Percentiles rank a stretch among this genome's conserved stretches.
Conservation (phyloP, 1,284 basidiomycete genomes). For the Ganoderma meredithae region DNA sequence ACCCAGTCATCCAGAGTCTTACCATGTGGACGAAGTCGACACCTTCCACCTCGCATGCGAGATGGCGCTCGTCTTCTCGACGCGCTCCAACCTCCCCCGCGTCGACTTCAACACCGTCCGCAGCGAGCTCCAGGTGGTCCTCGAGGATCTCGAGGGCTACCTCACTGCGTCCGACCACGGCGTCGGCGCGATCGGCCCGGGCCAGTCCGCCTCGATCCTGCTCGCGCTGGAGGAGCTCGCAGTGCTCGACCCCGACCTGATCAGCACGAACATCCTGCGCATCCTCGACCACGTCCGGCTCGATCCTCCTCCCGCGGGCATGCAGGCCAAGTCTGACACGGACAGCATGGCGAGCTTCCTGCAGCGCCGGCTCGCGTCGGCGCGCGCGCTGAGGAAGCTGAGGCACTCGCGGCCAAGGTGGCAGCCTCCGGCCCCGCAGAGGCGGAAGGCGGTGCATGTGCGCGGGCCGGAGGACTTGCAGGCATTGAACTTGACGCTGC, state of each 20-base stretch:
- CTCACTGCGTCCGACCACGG: constrained; percentile 13
- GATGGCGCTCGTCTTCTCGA: constrained; percentile 27
- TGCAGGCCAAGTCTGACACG: not conserved
- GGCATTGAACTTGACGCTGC: constrained; percentile 14
- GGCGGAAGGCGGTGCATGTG: constrained; percentile 17
- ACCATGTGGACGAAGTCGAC: constrained; percentile 15
- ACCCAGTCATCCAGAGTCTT: constrained; percentile 19
- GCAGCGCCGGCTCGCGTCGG: constrained; percentile 20
- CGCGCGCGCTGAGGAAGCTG: constrained; percentile 19
- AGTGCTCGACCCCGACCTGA: constrained; percentile 18
- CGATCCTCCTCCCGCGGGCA: not conserved
- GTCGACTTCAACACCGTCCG: constrained; percentile 22
- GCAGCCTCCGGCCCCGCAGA: constrained; percentile 7
- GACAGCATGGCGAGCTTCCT: constrained; percentile 16
- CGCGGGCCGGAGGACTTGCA: not conserved
- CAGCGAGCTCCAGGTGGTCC: constrained; percentile 18
- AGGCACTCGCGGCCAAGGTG: constrained; percentile 10
- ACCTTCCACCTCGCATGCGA: constrained; percentile 27
- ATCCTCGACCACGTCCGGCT: constrained; percentile 19
- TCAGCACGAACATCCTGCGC: constrained; percentile 16
- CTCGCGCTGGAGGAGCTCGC: constrained; percentile 27
- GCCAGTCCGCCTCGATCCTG: constrained; percentile 23
- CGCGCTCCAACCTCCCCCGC: constrained; percentile 11
- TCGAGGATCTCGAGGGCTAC: constrained; percentile 25
- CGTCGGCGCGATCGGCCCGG: constrained; percentile 9